Evolutionary conservation across 2,329 filamentous ascomycete species (phyloP).

Genomic region (Raffaelea arxii): DNA sequence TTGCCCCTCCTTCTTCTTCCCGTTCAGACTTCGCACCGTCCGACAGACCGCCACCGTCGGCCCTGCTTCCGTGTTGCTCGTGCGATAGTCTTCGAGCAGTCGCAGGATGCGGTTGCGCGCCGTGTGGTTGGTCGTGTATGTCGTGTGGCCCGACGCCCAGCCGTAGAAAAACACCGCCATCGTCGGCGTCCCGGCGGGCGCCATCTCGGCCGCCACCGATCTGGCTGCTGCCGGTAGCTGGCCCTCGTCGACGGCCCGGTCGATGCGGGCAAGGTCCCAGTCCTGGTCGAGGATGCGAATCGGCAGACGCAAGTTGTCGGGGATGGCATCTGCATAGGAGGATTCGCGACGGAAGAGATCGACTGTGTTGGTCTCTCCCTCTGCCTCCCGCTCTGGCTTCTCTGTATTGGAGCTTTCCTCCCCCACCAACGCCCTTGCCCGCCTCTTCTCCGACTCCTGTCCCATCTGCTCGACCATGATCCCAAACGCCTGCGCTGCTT

Average conservation of each 20-base stretch:
- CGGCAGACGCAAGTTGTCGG: constrained; percentile 38
- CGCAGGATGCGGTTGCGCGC: constrained; percentile 51
- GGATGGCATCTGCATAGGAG: constrained; percentile 22
- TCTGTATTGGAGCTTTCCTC: background rate
- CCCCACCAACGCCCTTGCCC: constrained; percentile 43
- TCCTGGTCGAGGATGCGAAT: constrained; percentile 44
- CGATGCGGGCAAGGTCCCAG: constrained; percentile 24
- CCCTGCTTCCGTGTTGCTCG: constrained; percentile 4
- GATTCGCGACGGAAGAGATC: constrained; percentile 21
- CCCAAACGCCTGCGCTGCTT: constrained; percentile 57
- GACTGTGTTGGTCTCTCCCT: background rate
- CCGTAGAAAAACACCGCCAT: constrained; percentile 62
- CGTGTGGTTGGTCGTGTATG: constrained; percentile 60
- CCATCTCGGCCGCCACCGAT: constrained; percentile 19
- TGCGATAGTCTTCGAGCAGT: constrained; percentile 9
- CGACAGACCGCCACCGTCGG: constrained; percentile 11
- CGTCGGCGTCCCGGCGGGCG: constrained; percentile 38
- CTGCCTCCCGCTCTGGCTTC: background rate
- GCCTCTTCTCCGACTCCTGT: constrained; percentile 47
- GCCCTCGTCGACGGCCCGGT: constrained; percentile 24
- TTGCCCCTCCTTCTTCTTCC: background rate
- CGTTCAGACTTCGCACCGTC: constrained; percentile 11
- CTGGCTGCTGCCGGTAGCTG: constrained; percentile 42
- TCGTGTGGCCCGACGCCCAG: constrained; percentile 54
- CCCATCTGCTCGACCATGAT: constrained; percentile 56